These are phyloP conservation scores for Trametes cinnabarina DNA, from an alignment of 768 basidiomycete species.

Conservation along the genomic window DNA sequence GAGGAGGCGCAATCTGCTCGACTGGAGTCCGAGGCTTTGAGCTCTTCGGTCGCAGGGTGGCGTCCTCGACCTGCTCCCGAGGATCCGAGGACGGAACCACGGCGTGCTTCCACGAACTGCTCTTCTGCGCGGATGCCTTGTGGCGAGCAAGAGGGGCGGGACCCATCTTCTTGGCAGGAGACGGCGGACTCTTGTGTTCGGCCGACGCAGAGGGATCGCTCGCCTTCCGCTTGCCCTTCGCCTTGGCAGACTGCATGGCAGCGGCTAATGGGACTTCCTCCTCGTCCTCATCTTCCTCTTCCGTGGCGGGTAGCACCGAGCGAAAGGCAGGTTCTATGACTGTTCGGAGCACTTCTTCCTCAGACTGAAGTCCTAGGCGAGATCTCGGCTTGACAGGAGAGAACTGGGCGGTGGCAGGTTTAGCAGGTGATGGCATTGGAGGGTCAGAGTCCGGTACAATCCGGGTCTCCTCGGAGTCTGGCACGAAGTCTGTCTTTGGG, in stretches of 20 bases:
- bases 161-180: constrained; percentile 13
- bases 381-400: neutral
- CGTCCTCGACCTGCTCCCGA: constrained; percentile 43
- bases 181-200: neutral
- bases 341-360: constrained; percentile 8
- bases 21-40: constrained; percentile 9
- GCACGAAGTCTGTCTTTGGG: neutral
- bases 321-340: neutral
- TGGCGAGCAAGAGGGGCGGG: neutral
- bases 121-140: constrained; percentile 9
- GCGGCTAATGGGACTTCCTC: constrained; percentile 47
- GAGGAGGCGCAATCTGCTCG: neutral
- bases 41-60: constrained; percentile 4
- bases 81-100: constrained; percentile 62
- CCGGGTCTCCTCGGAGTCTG: constrained; percentile 2
- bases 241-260: constrained; percentile 25
- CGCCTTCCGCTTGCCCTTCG: constrained; percentile 19
- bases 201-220: neutral
- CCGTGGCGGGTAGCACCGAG: neutral
- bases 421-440: constrained; percentile 1
- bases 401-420: neutral
- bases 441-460: constrained; percentile 12
- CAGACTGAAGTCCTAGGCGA: neutral
- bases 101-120: constrained; percentile 12
- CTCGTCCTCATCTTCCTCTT: constrained; percentile 21